These are phyloP conservation scores for Paecilomyces dactylethromorphus DNA, from an alignment of 2,329 filamentous ascomycete species.

Conservation along the genomic window DNA sequence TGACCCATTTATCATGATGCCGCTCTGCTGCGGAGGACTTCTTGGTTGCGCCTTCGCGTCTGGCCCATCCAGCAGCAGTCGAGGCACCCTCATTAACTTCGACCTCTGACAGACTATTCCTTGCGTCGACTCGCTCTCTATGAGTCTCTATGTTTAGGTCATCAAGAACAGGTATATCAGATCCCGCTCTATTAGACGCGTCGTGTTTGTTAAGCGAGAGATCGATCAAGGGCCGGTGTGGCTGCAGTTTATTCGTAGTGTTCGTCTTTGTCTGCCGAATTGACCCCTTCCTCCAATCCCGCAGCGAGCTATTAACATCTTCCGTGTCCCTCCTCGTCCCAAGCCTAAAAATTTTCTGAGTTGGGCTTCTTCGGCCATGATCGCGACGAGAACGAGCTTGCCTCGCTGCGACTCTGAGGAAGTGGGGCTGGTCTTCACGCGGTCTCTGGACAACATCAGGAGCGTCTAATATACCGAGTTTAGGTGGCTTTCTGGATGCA, in stretches of 20 bases:
- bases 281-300: slow-evolving; percentile 45
- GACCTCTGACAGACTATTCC: slow-evolving; percentile 1
- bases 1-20: slow-evolving; percentile 24
- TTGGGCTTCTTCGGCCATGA: slow-evolving; percentile 46
- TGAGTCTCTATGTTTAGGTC: neutral
- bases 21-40: slow-evolving; percentile 9
- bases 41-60: neutral
- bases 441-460: slow-evolving; percentile 23
- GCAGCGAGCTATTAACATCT: slow-evolving; percentile 46
- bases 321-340: slow-evolving; percentile 48
- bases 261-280: slow-evolving; percentile 23
- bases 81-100: neutral
- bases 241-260: slow-evolving; percentile 11
- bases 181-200: neutral
- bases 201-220: slow-evolving; percentile 13
- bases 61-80: slow-evolving; percentile 1
- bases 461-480: slow-evolving; percentile 48
- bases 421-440: slow-evolving; percentile 40
- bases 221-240: slow-evolving; percentile 15
- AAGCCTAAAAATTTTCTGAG: slow-evolving; percentile 46
- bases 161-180: slow-evolving; percentile 3
- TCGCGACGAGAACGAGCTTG: slow-evolving; percentile 43
- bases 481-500: slow-evolving; percentile 16
- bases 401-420: slow-evolving; percentile 51
- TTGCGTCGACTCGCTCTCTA: neutral